A percentile compares a stretch with the other conserved stretches of the same genome.
Evolutionary conservation across 768 basidiomycete species (phyloP).

Genomic region (Leucosporidium yakuticum): DNA sequence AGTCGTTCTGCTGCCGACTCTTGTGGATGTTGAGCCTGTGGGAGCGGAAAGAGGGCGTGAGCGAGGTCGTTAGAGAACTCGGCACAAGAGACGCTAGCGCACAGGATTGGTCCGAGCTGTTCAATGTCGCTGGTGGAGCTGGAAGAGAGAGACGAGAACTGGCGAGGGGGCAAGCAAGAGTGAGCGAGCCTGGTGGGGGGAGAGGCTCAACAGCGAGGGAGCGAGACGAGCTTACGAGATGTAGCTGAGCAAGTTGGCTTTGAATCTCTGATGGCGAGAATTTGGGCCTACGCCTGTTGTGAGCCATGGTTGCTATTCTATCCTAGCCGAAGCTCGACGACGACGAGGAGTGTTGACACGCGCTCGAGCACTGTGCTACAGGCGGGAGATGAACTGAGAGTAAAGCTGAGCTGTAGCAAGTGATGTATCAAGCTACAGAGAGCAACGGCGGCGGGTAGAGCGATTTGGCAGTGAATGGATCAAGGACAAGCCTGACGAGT

Average conservation of each 20-base stretch:
- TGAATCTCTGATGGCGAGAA: slow-evolving; percentile 80
- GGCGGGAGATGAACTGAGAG: not conserved
- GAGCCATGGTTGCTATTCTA: not conserved
- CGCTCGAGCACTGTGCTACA: not conserved
- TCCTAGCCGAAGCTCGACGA: not conserved
- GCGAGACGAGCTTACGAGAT: slow-evolving; percentile 25
- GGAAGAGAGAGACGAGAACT: not conserved
- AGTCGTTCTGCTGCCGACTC: slow-evolving; percentile 62
- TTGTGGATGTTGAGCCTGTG: slow-evolving; percentile 25
- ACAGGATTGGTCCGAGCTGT: slow-evolving; percentile 29
- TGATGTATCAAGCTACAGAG: not conserved
- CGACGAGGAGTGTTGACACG: not conserved
- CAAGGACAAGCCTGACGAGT: not conserved
- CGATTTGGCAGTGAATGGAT: not conserved
- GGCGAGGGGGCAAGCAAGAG: not conserved
- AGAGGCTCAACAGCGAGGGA: not conserved
- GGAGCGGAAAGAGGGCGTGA: not conserved
- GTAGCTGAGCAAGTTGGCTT: slow-evolving; percentile 63
- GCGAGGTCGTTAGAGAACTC: not conserved
- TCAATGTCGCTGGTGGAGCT: slow-evolving; percentile 17
- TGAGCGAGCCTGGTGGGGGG: not conserved
- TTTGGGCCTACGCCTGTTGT: slow-evolving; percentile 31
- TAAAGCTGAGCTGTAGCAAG: not conserved
- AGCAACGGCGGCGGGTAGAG: too few species aligned
- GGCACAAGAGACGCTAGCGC: not conserved